phyloP scores from a whole-genome alignment of 1,284 basidiomycete genomes.

The Neonothopanus nambi region DNA sequence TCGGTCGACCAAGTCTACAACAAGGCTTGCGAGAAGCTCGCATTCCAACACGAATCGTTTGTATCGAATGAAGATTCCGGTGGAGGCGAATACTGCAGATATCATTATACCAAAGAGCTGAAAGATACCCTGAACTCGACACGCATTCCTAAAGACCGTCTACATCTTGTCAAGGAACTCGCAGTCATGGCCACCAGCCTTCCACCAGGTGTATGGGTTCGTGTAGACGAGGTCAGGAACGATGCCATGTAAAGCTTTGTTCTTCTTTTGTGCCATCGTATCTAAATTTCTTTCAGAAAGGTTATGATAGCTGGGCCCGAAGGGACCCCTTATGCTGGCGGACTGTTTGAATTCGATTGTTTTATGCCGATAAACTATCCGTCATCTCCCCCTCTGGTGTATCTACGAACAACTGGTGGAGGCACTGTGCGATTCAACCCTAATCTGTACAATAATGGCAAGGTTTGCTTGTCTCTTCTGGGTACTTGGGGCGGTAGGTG shows the following conservation, averaged over 20 bases:
- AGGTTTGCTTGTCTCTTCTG: constrained; percentile 53
- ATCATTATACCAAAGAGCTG: constrained; percentile 37
- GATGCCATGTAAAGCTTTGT: constrained; percentile 45
- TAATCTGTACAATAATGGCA: constrained; percentile 51
- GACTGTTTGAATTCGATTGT: constrained; percentile 60
- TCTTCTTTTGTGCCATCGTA: constrained; percentile 7
- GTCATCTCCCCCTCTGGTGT: constrained; percentile 43
- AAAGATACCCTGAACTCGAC: constrained; percentile 37
- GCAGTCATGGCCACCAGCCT: constrained; percentile 54
- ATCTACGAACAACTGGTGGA: constrained; percentile 52
- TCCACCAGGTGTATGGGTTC: constrained; percentile 54
- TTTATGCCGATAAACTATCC: constrained; percentile 55
- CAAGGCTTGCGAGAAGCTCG: constrained; percentile 45
- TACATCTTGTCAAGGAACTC: constrained; percentile 55
- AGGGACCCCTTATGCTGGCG: constrained; percentile 47
- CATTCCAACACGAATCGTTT: constrained; percentile 44
- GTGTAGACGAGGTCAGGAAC: constrained; percentile 56
- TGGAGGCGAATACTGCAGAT: constrained; percentile 24
- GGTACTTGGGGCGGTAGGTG: constrained; percentile 54
- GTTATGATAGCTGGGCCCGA: constrained; percentile 58
- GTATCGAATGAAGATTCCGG: constrained; percentile 21
- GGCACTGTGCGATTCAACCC: constrained; percentile 55
- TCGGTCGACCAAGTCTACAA: constrained; percentile 40
- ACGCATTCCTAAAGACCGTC: constrained; percentile 46
- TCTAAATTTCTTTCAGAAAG: constrained; percentile 34